These are phyloP conservation scores for Pichia sp. DNA, from an alignment of 1,139 yeast genomes.

Conservation along the genomic window DNA sequence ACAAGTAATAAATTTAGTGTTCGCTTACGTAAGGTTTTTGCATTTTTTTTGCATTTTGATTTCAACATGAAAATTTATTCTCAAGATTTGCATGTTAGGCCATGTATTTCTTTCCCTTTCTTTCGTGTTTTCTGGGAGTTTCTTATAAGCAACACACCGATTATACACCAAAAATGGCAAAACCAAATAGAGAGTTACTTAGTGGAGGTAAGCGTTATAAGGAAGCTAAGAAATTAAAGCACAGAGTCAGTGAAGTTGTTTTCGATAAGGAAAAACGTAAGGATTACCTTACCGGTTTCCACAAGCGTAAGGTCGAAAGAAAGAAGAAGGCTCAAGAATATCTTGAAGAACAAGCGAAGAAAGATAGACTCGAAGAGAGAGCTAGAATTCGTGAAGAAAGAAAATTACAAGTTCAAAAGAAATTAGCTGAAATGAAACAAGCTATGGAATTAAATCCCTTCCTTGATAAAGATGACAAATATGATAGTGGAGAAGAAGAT, in stretches of 20 bases:
- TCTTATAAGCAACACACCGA: background rate
- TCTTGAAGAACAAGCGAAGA: conserved; percentile 72
- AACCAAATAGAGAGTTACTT: conserved; percentile 73
- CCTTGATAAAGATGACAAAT: conserved; percentile 24
- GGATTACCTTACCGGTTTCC: conserved; percentile 93
- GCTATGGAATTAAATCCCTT: conserved; percentile 22
- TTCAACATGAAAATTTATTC: too few relatives aligned
- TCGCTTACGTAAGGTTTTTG: too few relatives aligned
- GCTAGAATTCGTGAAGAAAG: conserved; percentile 68
- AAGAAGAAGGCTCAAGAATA: conserved; percentile 81
- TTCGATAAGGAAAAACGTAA: conserved; percentile 73
- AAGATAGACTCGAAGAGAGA: conserved; percentile 75
- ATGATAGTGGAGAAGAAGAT: conserved; percentile 22
- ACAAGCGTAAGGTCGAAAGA: conserved; percentile 85
- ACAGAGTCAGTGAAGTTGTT: conserved; percentile 74
- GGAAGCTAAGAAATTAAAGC: conserved; percentile 59
- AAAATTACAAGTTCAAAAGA: conserved; percentile 57
- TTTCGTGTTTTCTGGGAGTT: background rate
- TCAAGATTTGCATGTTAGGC: too few relatives aligned
- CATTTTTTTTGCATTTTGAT: too few relatives aligned
- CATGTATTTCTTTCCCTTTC: background rate
- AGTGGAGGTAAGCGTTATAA: conserved; percentile 86
- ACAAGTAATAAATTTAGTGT: too few relatives aligned
- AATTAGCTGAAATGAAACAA: conserved; percentile 39
- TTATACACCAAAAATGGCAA: conserved; percentile 22